These are phyloP conservation scores for Venturia oleaginea DNA, from an alignment of 2,329 filamentous ascomycete species.

Conservation along the genomic window DNA sequence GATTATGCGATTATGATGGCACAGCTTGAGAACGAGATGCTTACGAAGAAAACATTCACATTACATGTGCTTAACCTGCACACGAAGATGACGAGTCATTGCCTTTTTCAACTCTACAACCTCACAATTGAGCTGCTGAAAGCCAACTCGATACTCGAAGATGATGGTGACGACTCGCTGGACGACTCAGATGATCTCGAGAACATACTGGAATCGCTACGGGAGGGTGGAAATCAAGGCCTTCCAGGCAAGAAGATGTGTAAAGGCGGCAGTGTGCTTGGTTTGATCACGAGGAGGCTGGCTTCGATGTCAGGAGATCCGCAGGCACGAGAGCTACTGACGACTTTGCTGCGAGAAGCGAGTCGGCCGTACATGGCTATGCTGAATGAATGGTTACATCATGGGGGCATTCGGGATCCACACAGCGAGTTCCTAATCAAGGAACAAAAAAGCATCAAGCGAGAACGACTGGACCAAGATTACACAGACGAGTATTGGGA, in stretches of 20 bases:
- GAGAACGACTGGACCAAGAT: slow-evolving; percentile 85
- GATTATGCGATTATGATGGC: slow-evolving; percentile 91
- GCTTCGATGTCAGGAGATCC: slow-evolving; percentile 92
- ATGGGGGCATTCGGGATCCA: slow-evolving; percentile 88
- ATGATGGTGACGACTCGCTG: slow-evolving; percentile 54
- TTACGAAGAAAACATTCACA: slow-evolving; percentile 83
- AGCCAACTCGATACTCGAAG: slow-evolving; percentile 78
- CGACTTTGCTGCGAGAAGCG: slow-evolving; percentile 73
- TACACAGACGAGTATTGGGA: slow-evolving; percentile 99
- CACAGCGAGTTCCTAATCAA: slow-evolving; percentile 92
- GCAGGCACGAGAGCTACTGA: slow-evolving; percentile 71
- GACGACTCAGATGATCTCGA: slow-evolving; percentile 83
- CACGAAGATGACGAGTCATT: slow-evolving; percentile 80
- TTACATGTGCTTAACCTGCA: slow-evolving; percentile 89
- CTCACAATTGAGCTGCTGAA: slow-evolving; percentile 71
- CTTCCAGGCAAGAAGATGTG: slow-evolving; percentile 79
- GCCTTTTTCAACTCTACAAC: slow-evolving; percentile 82
- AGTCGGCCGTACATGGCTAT: slow-evolving; percentile 95
- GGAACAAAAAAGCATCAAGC: slow-evolving; percentile 88
- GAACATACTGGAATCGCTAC: slow-evolving; percentile 81
- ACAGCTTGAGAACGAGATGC: slow-evolving; percentile 85
- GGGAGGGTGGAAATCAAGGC: slow-evolving; percentile 76
- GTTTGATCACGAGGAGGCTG: slow-evolving; percentile 72
- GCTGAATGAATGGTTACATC: slow-evolving; percentile 97
- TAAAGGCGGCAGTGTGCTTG: slow-evolving; percentile 93